phyloP scores from a whole-genome alignment of 1,139 yeast genomes.

The Geotrichum carabidarum region DNA sequence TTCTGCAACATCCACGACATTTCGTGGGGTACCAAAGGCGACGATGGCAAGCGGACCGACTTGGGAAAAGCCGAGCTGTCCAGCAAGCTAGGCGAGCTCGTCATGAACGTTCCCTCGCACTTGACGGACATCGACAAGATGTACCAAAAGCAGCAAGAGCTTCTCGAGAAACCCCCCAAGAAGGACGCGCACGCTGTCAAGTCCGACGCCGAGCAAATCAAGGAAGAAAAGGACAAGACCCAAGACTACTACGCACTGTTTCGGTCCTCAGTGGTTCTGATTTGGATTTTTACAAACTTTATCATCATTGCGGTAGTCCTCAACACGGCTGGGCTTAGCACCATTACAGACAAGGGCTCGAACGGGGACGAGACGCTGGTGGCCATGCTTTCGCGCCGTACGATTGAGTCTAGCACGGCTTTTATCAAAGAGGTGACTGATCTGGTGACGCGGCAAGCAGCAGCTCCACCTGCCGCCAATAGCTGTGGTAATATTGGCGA shows the following conservation, averaged over 20 bases:
- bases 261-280: slow-evolving; percentile 70
- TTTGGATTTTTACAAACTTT: slow-evolving; percentile 73
- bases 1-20: slow-evolving; percentile 83
- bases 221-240: slow-evolving; percentile 28
- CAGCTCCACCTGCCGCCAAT: slow-evolving; percentile 14
- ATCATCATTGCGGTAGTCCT: slow-evolving; percentile 62
- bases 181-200: slow-evolving; percentile 25
- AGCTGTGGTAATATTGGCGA: slow-evolving; percentile 29
- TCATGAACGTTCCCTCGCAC: slow-evolving; percentile 62
- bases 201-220: slow-evolving; percentile 1
- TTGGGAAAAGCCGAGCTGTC: slow-evolving; percentile 60
- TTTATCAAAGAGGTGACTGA: slow-evolving; percentile 12
- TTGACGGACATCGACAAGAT: slow-evolving; percentile 57
- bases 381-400: slow-evolving; percentile 4
- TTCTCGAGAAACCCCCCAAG: slow-evolving; percentile 29
- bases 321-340: slow-evolving; percentile 57
- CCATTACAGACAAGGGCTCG: slow-evolving; percentile 7
- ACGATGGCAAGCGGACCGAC: slow-evolving; percentile 52
- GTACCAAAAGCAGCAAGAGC: slow-evolving; percentile 43
- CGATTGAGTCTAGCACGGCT: slow-evolving; percentile 12
- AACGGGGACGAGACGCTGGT: slow-evolving; percentile 13
- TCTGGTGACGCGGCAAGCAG: slow-evolving; percentile 12
- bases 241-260: slow-evolving; percentile 71
- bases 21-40: slow-evolving; percentile 86
- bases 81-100: slow-evolving; percentile 49